These are phyloP conservation scores for Allomyces javanicus DNA, from an alignment of 192 early-diverging fungal genomes.

Conservation along the genomic window DNA sequence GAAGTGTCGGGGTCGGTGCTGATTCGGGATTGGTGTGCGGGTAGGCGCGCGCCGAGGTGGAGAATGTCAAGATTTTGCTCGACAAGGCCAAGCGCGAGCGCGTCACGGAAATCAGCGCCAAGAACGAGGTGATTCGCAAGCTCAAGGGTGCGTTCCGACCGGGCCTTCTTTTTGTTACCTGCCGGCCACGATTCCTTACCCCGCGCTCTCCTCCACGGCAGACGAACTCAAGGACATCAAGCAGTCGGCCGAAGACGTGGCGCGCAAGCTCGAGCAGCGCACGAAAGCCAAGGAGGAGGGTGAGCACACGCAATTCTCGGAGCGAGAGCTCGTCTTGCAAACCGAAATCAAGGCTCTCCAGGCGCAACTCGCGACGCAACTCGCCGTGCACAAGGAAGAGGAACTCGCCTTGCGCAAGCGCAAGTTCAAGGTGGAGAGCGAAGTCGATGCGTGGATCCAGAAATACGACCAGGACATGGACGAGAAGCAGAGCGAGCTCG, in stretches of 20 bases:
- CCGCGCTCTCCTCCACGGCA: not conserved
- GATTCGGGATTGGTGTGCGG: conserved; percentile 5
- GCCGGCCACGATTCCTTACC: not conserved
- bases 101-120: conserved; percentile 23
- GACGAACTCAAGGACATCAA: conserved; percentile 36
- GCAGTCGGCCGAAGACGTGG: conserved; percentile 35
- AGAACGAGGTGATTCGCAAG: conserved; percentile 29
- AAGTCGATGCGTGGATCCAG: conserved; percentile 47
- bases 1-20: too few species aligned
- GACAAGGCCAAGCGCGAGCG: conserved; percentile 12
- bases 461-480: conserved; percentile 45
- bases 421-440: conserved; percentile 35
- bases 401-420: conserved; percentile 30
- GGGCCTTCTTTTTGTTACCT: conserved; percentile 4
- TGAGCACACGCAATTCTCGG: conserved; percentile 21
- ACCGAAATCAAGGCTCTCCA: conserved; percentile 14
- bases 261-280: conserved; percentile 25
- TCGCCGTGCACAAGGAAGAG: conserved; percentile 23
- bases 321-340: conserved; percentile 19
- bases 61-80: conserved; percentile 19
- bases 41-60: conserved; percentile 22
- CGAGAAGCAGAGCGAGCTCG: conserved; percentile 34
- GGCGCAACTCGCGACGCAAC: conserved; percentile 10
- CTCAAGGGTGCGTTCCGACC: conserved; percentile 27
- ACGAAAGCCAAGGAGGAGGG: conserved; percentile 36